Evolutionary conservation across 78 protist species (phyloP).

Genomic region (Dictyostelium firmibasis): DNA sequence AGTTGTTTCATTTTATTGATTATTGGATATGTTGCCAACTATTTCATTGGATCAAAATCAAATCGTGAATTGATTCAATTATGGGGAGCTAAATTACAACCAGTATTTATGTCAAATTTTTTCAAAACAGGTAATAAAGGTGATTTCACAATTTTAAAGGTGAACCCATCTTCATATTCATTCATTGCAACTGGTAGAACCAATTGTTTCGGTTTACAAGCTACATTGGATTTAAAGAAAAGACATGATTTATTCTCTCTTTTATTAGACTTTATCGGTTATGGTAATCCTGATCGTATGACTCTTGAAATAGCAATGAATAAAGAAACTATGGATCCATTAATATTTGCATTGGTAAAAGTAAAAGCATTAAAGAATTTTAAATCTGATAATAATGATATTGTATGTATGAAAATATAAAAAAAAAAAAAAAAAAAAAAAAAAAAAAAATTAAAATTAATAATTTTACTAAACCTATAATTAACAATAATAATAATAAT

Average conservation of each 20-base stretch:
- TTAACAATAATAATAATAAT: too few relatives aligned
- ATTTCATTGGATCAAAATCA: conserved; percentile 28
- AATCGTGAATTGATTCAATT: conserved; percentile 24
- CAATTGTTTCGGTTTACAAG: conserved; percentile 53
- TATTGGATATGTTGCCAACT: conserved; percentile 7
- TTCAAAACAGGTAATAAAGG: conserved; percentile 29
- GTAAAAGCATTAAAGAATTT: conserved; percentile 24
- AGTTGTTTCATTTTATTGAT: conserved; percentile 22
- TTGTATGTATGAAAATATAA: conserved; percentile 59
- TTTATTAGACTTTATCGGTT: conserved; percentile 37
- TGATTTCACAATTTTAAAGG: conserved; percentile 23
- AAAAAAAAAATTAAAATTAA: neutral
- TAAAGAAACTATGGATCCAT: conserved; percentile 47
- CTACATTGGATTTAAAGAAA: conserved; percentile 33
- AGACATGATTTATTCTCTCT: conserved; percentile 52
- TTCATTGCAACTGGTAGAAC: conserved; percentile 46
- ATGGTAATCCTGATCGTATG: conserved; percentile 50
- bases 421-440: neutral
- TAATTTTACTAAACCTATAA: neutral
- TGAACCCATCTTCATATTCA: conserved; percentile 31
- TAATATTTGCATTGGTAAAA: conserved; percentile 45
- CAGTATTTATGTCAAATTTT: conserved; percentile 16
- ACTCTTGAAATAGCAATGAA: conserved; percentile 47
- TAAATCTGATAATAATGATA: conserved; percentile 33
- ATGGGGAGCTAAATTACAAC: conserved; percentile 40